Conservation (phyloP, 1,139 yeast genomes). For the Candida labiduridarum region DNA sequence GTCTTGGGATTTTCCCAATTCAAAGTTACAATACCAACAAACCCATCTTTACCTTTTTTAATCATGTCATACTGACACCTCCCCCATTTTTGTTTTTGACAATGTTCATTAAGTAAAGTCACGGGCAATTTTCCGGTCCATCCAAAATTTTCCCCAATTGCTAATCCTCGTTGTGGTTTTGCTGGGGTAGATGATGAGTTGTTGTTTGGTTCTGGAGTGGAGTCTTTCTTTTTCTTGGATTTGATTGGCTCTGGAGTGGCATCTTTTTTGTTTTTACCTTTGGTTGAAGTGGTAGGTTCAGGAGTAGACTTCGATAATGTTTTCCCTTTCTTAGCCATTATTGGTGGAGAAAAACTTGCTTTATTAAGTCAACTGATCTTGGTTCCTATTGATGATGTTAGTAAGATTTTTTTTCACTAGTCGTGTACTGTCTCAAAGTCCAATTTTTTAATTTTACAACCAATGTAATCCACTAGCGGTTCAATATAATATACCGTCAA, state of each 20-base stretch:
- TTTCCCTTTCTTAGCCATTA: constrained; percentile 1
- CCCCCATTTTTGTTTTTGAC: constrained; percentile 90
- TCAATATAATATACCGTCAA: too few relatives aligned
- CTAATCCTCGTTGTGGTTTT: constrained; percentile 44
- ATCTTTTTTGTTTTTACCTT: neutral
- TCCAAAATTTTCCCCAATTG: constrained; percentile 51
- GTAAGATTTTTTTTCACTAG: too few relatives aligned
- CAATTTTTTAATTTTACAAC: too few relatives aligned
- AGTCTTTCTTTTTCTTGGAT: constrained; percentile 10
- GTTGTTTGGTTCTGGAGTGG: neutral
- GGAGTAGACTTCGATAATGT: neutral
- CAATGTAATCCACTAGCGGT: too few relatives aligned
- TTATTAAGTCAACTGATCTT: neutral
- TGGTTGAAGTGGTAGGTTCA: neutral
- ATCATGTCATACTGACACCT: constrained; percentile 78
- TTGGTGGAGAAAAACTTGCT: neutral
- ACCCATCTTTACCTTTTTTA: constrained; percentile 47
- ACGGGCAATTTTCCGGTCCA: constrained; percentile 98
- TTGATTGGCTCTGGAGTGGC: constrained; percentile 8
- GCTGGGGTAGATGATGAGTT: constrained; percentile 16
- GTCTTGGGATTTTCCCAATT: constrained; percentile 84
- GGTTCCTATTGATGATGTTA: too few relatives aligned
- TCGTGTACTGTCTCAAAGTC: too few relatives aligned
- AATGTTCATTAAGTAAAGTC: constrained; percentile 80
- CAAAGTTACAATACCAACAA: constrained; percentile 60